Evolutionary conservation across 2,329 filamentous ascomycete genomes (phyloP).

Genomic region (Lizonia empirigonia): DNA sequence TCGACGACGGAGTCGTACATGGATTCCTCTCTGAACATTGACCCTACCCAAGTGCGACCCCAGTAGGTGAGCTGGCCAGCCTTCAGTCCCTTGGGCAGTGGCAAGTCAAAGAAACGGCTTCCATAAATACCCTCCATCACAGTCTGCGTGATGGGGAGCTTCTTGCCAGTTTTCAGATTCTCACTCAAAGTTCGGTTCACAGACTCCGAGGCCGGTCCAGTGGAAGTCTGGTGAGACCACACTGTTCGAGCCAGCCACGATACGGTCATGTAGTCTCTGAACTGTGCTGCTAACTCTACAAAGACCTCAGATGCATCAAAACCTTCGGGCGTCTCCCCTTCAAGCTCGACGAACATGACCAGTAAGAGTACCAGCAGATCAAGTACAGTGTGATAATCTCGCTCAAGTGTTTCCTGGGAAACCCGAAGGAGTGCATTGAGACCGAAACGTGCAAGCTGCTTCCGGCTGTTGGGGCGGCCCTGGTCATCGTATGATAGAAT

Average conservation of each 20-base stretch:
- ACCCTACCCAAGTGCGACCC: slow-evolving; percentile 53
- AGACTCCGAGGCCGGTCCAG: slow-evolving; percentile 35
- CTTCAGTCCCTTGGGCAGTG: slow-evolving; percentile 33
- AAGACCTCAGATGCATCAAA: slow-evolving; percentile 68
- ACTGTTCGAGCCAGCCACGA: slow-evolving; percentile 44
- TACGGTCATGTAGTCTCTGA: slow-evolving; percentile 46
- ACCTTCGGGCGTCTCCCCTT: slow-evolving; percentile 70
- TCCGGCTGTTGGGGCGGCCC: slow-evolving; percentile 49
- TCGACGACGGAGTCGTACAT: slow-evolving; percentile 47
- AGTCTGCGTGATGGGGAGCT: slow-evolving; percentile 44
- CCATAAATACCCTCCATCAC: slow-evolving; percentile 46
- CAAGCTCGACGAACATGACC: slow-evolving; percentile 73
- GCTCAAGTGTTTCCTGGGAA: slow-evolving; percentile 76
- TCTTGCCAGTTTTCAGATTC: slow-evolving; percentile 29
- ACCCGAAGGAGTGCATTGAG: slow-evolving; percentile 75
- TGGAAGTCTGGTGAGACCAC: slow-evolving; percentile 40
- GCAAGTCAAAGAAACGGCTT: slow-evolving; percentile 38
- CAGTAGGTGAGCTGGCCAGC: slow-evolving; percentile 51
- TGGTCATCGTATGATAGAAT: slow-evolving; percentile 52
- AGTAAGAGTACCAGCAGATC: slow-evolving; percentile 82
- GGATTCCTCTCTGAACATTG: slow-evolving; percentile 42
- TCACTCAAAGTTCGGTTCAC: slow-evolving; percentile 34
- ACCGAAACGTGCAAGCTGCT: slow-evolving; percentile 73
- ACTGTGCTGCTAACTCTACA: slow-evolving; percentile 61
- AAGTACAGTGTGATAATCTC: slow-evolving; percentile 76